These are phyloP conservation scores for Kwoniella europaea DNA, from an alignment of 768 basidiomycete species.

Conservation along the genomic window DNA sequence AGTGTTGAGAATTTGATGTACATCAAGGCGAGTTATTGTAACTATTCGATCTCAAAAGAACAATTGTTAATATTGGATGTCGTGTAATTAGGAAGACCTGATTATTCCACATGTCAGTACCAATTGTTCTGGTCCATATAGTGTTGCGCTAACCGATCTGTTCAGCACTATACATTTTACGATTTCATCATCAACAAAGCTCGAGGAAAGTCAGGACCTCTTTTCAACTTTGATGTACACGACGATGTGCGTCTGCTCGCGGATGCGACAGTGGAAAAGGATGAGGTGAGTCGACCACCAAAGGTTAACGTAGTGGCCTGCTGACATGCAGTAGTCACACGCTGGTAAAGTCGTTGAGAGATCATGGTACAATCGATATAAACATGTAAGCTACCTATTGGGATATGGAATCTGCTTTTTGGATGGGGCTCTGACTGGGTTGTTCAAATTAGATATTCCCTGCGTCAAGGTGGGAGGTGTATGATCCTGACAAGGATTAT, in stretches of 20 bases:
- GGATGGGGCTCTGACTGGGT: too few species aligned
- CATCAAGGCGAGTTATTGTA: slow-evolving; percentile 71
- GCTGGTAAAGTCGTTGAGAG: slow-evolving; percentile 98
- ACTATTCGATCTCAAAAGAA: neutral
- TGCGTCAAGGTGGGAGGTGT: slow-evolving; percentile 96
- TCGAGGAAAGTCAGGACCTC: slow-evolving; percentile 93
- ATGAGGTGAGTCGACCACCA: slow-evolving; percentile 69
- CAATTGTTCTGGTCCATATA: neutral
- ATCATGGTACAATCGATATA: slow-evolving; percentile 92
- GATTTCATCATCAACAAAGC: slow-evolving; percentile 99
- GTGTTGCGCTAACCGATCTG: slow-evolving; percentile 7
- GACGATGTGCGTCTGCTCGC: slow-evolving; percentile 93
- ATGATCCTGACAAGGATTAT: slow-evolving; percentile 91
- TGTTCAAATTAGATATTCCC: slow-evolving; percentile 75
- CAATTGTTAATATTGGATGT: neutral
- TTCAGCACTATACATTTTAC: slow-evolving; percentile 96
- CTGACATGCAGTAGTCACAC: slow-evolving; percentile 62
- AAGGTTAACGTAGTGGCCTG: neutral
- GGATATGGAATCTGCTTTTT: neutral
- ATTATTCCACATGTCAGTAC: slow-evolving; percentile 88
- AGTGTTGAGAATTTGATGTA: slow-evolving; percentile 98
- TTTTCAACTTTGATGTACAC: slow-evolving; percentile 99
- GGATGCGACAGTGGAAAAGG: slow-evolving; percentile 95
- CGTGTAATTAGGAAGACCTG: slow-evolving; percentile 76
- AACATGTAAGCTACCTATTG: slow-evolving; percentile 61